Conservation (phyloP, 2,329 filamentous ascomycete species). For the Berkeleyomyces rouxiae region DNA sequence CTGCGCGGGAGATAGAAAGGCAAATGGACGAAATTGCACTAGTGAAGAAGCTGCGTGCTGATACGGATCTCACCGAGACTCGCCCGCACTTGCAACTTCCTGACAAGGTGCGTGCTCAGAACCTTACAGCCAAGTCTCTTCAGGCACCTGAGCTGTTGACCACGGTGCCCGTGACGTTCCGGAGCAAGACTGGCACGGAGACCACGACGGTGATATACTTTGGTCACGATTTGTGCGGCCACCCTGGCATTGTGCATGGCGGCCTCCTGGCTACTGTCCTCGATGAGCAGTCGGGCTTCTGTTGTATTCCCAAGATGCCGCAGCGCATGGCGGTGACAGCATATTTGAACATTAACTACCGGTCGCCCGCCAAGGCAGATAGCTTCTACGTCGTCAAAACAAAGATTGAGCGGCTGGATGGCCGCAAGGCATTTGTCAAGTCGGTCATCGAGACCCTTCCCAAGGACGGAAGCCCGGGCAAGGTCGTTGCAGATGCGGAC, state of each 20-base stretch:
- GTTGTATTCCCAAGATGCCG: slow-evolving; percentile 75
- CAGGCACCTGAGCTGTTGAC: slow-evolving; percentile 58
- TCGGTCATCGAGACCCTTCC: slow-evolving; percentile 70
- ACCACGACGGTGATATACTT: slow-evolving; percentile 55
- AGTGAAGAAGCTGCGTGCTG: slow-evolving; percentile 47
- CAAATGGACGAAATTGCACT: slow-evolving; percentile 62
- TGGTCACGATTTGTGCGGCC: slow-evolving; percentile 67
- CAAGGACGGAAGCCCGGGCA: slow-evolving; percentile 40
- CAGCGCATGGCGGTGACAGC: slow-evolving; percentile 78
- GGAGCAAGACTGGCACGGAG: slow-evolving; percentile 50
- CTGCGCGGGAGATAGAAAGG: slow-evolving; percentile 46
- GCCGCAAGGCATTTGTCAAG: slow-evolving; percentile 86
- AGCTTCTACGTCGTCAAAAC: slow-evolving; percentile 64
- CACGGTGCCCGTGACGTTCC: slow-evolving; percentile 68
- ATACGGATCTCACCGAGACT: slow-evolving; percentile 54
- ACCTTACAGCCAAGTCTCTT: slow-evolving; percentile 68
- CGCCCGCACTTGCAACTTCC: slow-evolving; percentile 83
- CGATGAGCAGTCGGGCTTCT: slow-evolving; percentile 76
- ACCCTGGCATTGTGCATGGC: slow-evolving; percentile 81
- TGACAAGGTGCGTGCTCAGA: slow-evolving; percentile 47
- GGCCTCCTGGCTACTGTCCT: slow-evolving; percentile 78
- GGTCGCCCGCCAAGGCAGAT: slow-evolving; percentile 58
- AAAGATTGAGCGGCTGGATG: slow-evolving; percentile 69
- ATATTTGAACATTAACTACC: slow-evolving; percentile 69
- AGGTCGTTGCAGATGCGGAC: slow-evolving; percentile 63